Conservation (phyloP, 2,329 filamentous ascomycete genomes). For the Hymenoscyphus albidus region DNA sequence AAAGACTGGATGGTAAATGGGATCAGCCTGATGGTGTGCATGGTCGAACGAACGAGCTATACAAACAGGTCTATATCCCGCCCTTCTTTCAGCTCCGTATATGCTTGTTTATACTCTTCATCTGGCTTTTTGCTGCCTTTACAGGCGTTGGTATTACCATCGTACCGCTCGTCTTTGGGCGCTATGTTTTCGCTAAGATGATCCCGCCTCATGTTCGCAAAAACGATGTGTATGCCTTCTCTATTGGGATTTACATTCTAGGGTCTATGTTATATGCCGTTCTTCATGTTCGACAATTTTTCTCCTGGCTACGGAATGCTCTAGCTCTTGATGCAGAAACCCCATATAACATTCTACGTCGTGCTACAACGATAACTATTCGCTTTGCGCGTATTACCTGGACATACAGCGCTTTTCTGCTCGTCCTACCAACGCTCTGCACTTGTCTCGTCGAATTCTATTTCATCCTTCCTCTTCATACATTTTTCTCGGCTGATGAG, state of each 20-base stretch:
- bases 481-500: constrained; percentile 35
- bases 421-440: constrained; percentile 79
- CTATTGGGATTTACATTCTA: constrained; percentile 79
- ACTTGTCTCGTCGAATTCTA: constrained; percentile 84
- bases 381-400: constrained; percentile 55
- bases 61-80: constrained; percentile 70
- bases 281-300: constrained; percentile 44
- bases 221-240: constrained; percentile 97
- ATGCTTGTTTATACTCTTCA: constrained; percentile 78
- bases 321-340: constrained; percentile 27
- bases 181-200: constrained; percentile 68
- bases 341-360: constrained; percentile 29
- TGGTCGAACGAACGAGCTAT: constrained; percentile 45
- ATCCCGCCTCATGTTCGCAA: constrained; percentile 70
- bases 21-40: constrained; percentile 55
- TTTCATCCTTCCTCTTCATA: constrained; percentile 69
- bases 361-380: constrained; percentile 15
- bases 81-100: constrained; percentile 79
- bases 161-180: constrained; percentile 79
- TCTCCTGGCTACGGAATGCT: constrained; percentile 34
- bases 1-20: constrained; percentile 56
- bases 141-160: constrained; percentile 85
- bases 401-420: constrained; percentile 66
- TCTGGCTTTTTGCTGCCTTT: constrained; percentile 89
- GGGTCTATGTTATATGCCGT: constrained; percentile 62